These are phyloP conservation scores for Clarireedia paspali DNA, from an alignment of 2,329 filamentous ascomycete genomes.

Conservation along the genomic window DNA sequence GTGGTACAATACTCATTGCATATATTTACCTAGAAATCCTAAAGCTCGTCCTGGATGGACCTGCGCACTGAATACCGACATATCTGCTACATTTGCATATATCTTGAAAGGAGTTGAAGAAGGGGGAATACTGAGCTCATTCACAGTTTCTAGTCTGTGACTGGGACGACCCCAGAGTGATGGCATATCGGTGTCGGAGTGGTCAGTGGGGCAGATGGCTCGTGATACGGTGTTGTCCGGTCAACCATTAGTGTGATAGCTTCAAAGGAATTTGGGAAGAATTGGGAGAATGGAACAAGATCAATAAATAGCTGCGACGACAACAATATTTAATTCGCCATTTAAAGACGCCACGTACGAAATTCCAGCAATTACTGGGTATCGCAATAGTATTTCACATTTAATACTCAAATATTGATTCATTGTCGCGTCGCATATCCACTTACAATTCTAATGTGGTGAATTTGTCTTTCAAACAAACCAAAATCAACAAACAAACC, in stretches of 20 bases:
- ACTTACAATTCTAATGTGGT: not conserved
- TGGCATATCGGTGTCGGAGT: not conserved
- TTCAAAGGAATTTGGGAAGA: not conserved
- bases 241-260: not conserved
- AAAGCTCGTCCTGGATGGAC: constrained; percentile 60
- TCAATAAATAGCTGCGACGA: not conserved
- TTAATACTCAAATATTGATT: not conserved
- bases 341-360: not conserved
- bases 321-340: not conserved
- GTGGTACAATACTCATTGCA: not conserved
- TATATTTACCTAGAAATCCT: constrained; percentile 33
- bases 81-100: constrained; percentile 18
- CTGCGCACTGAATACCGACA: constrained; percentile 49
- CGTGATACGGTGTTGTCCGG: not conserved
- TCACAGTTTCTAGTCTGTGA: not conserved
- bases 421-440: no score
- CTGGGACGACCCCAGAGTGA: constrained; percentile 1
- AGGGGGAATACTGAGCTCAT: not conserved
- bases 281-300: not conserved
- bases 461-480: not conserved
- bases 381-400: not conserved
- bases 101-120: not conserved
- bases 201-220: constrained; percentile 7
- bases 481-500: not conserved
- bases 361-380: no score